Base-by-base conservation (phyloP, 2,329 filamentous ascomycete genomes). In the Colletotrichum magnum region DNA sequence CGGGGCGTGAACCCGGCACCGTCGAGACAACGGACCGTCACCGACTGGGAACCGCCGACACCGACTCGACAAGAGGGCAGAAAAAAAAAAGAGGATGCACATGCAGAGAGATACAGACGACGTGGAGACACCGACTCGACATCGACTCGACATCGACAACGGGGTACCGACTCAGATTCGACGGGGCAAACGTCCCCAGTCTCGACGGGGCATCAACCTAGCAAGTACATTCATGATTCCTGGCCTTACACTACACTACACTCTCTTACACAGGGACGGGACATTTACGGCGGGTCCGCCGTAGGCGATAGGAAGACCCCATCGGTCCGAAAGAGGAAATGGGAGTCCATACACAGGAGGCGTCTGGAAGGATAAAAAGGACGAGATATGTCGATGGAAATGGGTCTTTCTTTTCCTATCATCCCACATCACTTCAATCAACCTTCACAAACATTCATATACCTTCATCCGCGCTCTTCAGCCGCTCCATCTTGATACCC, bases 1-100 rank as follows among this genome's bases (percentile, higher is more conserved):
- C 67, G 67, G 67, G 62, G 67, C 67, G 53, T 67, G 54, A 69
- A 67, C 67, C 57, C 53, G 53, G 67, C 39, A 69, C 62, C 67
- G 67, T 69, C 16, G 62, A 66, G 43, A 60, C 63, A 57, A 69
- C 62, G 67, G 67, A 69, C 56, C 43, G 45, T 57, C 51, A 60
- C 67, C 62, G 67, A 69, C 62, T 61, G 62, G 67, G 62, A 66
- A 67, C 67, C 56, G 67, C 67, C 62, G 36, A 51, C 62, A 61
- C 56, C 67, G 51, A 61, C 62, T 69, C 50, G 51, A 47, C 16
- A 61, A 66, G 47, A 47, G 32, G 32, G 32, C 32, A 36, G 32
- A 36, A 36, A 36, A 36, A 32, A 32, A 36, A 12, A 10, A 3
- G 7, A 36, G 21, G 21, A 36, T 9, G 32, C 32, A 59, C 57